A percentile compares a stretch with the other conserved stretches of the same genome.
Conservation (phyloP, 1,284 basidiomycete genomes). For the Trichosporon sp. region DNA sequence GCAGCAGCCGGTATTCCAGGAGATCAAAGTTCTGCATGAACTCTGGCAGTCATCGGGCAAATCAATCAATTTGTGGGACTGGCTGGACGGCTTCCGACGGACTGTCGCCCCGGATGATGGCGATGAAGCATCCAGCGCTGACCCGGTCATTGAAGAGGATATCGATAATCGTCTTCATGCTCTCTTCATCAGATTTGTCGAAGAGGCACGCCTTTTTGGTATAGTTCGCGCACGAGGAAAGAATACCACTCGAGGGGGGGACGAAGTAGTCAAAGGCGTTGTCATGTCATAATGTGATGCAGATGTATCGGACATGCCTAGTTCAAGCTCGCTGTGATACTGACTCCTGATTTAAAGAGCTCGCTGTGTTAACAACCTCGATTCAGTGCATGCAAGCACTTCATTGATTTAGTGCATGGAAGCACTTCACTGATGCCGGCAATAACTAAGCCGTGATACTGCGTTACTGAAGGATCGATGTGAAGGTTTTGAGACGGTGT, state of each 20-base stretch:
- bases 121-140: background rate
- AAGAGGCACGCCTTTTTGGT: constrained; percentile 41
- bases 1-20: constrained; percentile 16
- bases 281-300: constrained; percentile 20
- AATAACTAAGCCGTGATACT: too few relatives aligned
- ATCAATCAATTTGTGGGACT: constrained; percentile 43
- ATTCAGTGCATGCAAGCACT: too few relatives aligned
- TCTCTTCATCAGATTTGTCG: constrained; percentile 39
- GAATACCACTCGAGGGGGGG: constrained; percentile 21
- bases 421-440: too few relatives aligned
- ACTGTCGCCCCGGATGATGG: constrained; percentile 5
- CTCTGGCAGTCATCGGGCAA: constrained; percentile 35
- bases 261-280: constrained; percentile 40
- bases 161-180: constrained; percentile 26
- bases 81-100: constrained; percentile 35
- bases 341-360: too few relatives aligned
- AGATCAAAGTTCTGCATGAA: constrained; percentile 29
- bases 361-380: too few relatives aligned
- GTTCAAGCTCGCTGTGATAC: too few relatives aligned
- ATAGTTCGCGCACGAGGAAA: constrained; percentile 35
- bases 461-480: too few relatives aligned
- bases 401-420: too few relatives aligned
- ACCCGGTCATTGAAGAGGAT: constrained; percentile 5
- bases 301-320: too few relatives aligned
- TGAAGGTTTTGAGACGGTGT: too few relatives aligned